Conservation (phyloP, 2,329 filamentous ascomycete species). For the Nigrograna mackinnonii region DNA sequence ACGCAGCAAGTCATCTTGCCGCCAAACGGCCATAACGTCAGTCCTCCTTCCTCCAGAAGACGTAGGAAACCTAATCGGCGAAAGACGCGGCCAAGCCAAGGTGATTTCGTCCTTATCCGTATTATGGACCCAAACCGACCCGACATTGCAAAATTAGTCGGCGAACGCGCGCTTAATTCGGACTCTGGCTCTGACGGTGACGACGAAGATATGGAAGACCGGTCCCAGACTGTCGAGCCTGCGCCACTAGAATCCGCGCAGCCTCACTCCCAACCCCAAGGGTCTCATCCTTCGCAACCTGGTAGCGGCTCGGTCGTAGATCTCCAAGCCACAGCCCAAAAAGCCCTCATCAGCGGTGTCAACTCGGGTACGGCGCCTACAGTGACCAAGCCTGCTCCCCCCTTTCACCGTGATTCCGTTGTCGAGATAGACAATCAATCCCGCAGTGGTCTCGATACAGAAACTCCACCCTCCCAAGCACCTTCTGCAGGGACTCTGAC, state of each 20-base stretch:
- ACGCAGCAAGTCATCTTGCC: slow-evolving; percentile 21
- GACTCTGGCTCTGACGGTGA: slow-evolving; percentile 50
- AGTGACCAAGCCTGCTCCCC: slow-evolving; percentile 4
- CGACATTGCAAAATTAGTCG: slow-evolving; percentile 65
- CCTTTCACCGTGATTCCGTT: slow-evolving; percentile 20
- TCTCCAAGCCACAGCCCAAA: slow-evolving; percentile 19
- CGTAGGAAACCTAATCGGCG: slow-evolving; percentile 52
- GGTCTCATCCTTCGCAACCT: too few species aligned
- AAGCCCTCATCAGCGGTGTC: slow-evolving; percentile 12
- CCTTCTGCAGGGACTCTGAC: slow-evolving; percentile 7
- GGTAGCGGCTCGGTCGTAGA: too few species aligned
- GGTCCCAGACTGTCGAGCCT: slow-evolving; percentile 13
- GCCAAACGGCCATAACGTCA: slow-evolving; percentile 34
- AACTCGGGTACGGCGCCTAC: slow-evolving; percentile 1
- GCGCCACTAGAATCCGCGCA: slow-evolving; percentile 6
- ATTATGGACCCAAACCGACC: slow-evolving; percentile 66
- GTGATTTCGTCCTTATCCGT: slow-evolving; percentile 69
- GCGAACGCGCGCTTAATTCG: slow-evolving; percentile 54
- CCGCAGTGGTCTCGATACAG: slow-evolving; percentile 6
- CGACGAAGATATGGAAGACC: slow-evolving; percentile 43
- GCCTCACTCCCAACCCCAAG: slow-evolving; percentile 9
- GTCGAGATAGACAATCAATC: slow-evolving; percentile 17
- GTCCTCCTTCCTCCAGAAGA: slow-evolving; percentile 49
- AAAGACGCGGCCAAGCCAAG: slow-evolving; percentile 61
- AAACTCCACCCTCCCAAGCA: slow-evolving; percentile 10